A percentile compares a stretch with the other conserved stretches of the same genome.
Evolutionary conservation across 371 early-diverging fungal genomes (phyloP).

Genomic region (Mucor velutinosus): DNA sequence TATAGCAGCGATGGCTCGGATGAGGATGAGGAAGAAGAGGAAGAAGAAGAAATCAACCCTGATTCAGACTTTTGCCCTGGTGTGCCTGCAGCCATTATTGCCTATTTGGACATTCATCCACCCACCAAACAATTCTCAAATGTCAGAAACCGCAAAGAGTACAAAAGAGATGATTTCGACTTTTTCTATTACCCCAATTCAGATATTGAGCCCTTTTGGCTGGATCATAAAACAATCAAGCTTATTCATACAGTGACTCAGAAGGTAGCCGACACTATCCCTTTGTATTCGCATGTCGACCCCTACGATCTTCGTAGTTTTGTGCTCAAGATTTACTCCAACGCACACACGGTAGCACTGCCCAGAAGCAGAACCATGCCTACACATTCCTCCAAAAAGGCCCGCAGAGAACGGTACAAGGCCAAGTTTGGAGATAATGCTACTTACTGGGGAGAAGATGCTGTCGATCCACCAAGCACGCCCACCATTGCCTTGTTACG

Average conservation of each 20-base stretch:
- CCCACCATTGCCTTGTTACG: conserved; percentile 40
- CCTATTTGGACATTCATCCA: conserved; percentile 34
- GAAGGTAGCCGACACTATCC: conserved; percentile 20
- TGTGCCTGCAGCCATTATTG: conserved; percentile 52
- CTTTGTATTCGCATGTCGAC: conserved; percentile 31
- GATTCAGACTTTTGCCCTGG: conserved; percentile 45
- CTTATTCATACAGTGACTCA: conserved; percentile 23
- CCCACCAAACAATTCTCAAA: conserved; percentile 14
- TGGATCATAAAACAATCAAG: conserved; percentile 34
- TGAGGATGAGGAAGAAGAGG: conserved; percentile 23
- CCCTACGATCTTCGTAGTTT: conserved; percentile 29
- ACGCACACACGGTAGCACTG: conserved; percentile 49
- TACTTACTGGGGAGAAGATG: conserved; percentile 25
- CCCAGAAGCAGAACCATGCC: conserved; percentile 24
- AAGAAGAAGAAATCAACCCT: conserved; percentile 9
- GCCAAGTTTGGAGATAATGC: conserved; percentile 26
- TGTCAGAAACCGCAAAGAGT: conserved; percentile 5
- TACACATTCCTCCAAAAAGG: conserved; percentile 32
- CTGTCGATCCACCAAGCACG: conserved; percentile 4
- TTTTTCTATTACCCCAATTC: conserved; percentile 48
- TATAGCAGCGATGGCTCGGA: neutral
- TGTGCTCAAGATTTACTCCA: conserved; percentile 53
- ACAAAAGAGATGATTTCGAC: conserved; percentile 27
- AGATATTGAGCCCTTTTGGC: conserved; percentile 13
- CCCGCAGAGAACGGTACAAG: conserved; percentile 28